phyloP scores from a whole-genome alignment of 352 stramenopile genomes.

The Phytophthora pinifolia region DNA sequence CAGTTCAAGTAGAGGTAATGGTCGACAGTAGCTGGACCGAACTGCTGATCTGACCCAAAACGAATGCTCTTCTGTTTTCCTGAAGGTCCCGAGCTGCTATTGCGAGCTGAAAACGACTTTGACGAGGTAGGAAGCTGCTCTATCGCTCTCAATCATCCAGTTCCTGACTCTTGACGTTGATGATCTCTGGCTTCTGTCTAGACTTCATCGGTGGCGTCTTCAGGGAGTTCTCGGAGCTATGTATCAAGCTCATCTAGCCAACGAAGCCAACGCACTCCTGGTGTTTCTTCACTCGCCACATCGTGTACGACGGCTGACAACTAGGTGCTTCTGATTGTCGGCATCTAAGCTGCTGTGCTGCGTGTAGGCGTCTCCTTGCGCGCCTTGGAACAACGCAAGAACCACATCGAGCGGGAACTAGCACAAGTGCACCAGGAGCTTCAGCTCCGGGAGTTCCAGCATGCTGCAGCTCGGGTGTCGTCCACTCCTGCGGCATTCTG shows the following conservation, averaged over 20 bases:
- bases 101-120: constrained; percentile 11
- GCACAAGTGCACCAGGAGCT: constrained; percentile 47
- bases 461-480: background rate
- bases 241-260: constrained; percentile 6
- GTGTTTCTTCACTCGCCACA: constrained; percentile 31
- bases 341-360: background rate
- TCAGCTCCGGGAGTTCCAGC: constrained; percentile 26
- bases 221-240: constrained; percentile 9
- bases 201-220: constrained; percentile 26
- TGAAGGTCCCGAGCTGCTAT: constrained; percentile 5
- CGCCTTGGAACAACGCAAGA: constrained; percentile 57
- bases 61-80: background rate
- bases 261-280: background rate
- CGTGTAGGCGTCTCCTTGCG: constrained; percentile 45
- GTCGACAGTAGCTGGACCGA: no score
- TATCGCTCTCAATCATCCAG: no score
- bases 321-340: background rate
- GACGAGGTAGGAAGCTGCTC: constrained; percentile 6
- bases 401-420: constrained; percentile 57
- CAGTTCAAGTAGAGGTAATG: background rate
- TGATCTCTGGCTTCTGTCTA: constrained; percentile 6
- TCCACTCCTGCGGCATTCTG: no score
- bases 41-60: background rate
- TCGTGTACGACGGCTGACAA: constrained; percentile 28
- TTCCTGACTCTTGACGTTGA: no score